These are phyloP conservation scores for Botryotinia calthae DNA, from an alignment of 2,329 filamentous ascomycete genomes.

Conservation along the genomic window DNA sequence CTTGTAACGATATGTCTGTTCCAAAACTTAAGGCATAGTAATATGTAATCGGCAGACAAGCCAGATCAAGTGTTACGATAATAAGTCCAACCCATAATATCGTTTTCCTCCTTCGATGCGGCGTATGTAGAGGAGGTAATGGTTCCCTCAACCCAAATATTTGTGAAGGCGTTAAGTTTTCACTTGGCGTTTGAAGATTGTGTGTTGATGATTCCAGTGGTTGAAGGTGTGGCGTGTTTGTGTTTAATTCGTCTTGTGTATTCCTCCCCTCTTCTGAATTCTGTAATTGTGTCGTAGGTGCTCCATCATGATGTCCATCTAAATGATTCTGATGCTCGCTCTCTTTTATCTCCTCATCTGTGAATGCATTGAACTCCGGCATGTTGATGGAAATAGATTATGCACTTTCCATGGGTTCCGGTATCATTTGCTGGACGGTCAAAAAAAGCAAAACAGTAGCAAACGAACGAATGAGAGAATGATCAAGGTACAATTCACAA, in stretches of 20 bases:
- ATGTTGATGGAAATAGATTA: conserved; percentile 10
- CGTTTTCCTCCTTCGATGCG: conserved; percentile 29
- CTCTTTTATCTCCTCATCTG: conserved; percentile 14
- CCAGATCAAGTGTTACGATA: conserved; percentile 30
- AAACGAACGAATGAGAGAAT: not conserved
- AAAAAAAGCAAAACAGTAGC: not conserved
- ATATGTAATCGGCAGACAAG: conserved; percentile 32
- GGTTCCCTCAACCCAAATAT: conserved; percentile 22
- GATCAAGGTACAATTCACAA: not conserved
- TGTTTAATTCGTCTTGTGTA: not conserved
- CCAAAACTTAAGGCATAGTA: conserved; percentile 35
- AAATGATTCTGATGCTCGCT: not conserved
- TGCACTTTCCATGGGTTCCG: not conserved
- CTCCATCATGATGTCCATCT: conserved; percentile 1
- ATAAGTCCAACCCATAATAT: conserved; percentile 26
- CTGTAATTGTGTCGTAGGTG: not conserved
- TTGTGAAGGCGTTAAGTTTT: conserved; percentile 4
- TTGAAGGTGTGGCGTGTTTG: not conserved
- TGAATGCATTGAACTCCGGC: conserved; percentile 21
- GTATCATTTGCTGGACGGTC: not conserved
- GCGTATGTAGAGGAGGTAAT: conserved; percentile 31
- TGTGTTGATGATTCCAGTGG: not conserved
- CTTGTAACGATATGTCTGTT: conserved; percentile 30
- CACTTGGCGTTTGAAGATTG: conserved; percentile 6
- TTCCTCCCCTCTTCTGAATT: not conserved